These are phyloP conservation scores for Smallanthus sonchifolius DNA, from an alignment of 129 eudicot genomes.

Conservation along the genomic window DNA sequence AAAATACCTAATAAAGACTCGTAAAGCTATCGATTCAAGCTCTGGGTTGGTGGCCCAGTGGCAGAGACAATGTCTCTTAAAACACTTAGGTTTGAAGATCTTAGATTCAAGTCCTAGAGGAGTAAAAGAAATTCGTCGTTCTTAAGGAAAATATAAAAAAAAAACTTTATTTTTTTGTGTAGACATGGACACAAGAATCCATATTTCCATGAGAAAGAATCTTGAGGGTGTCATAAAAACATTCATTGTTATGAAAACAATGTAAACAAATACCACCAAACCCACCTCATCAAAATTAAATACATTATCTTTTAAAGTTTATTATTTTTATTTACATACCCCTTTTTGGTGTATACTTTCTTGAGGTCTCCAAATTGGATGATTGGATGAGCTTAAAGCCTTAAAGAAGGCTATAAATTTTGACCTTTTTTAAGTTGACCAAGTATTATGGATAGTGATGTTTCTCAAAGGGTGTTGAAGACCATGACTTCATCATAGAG, in stretches of 20 bases:
- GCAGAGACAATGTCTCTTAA: no score
- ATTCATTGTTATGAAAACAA: conserved; percentile 41
- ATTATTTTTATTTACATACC: conserved; percentile 4
- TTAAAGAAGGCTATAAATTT: conserved; percentile 27
- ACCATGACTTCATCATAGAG: conserved; percentile 35
- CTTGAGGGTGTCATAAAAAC: conserved; percentile 29
- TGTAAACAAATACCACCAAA: conserved; percentile 36
- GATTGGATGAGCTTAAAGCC: conserved; percentile 27
- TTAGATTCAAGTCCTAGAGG: no score
- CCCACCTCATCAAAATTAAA: conserved; percentile 37
- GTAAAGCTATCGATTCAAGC: no score
- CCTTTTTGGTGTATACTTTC: conserved; percentile 19
- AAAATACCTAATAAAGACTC: no score
- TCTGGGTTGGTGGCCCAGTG: no score
- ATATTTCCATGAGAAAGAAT: conserved; percentile 27
- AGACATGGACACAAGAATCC: conserved; percentile 32
- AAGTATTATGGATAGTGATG: conserved; percentile 35
- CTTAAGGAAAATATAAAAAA: no score
- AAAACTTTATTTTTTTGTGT: conserved; percentile 23
- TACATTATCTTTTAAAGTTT: conserved; percentile 20
- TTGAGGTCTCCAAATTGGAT: conserved; percentile 20
- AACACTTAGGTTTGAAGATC: no score
- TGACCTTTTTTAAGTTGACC: conserved; percentile 30
- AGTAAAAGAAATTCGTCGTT: no score
- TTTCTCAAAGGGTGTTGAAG: conserved; percentile 34